These are phyloP conservation scores for Linanthus parryae DNA, from an alignment of 148 eudicot genomes.

Conservation along the genomic window DNA sequence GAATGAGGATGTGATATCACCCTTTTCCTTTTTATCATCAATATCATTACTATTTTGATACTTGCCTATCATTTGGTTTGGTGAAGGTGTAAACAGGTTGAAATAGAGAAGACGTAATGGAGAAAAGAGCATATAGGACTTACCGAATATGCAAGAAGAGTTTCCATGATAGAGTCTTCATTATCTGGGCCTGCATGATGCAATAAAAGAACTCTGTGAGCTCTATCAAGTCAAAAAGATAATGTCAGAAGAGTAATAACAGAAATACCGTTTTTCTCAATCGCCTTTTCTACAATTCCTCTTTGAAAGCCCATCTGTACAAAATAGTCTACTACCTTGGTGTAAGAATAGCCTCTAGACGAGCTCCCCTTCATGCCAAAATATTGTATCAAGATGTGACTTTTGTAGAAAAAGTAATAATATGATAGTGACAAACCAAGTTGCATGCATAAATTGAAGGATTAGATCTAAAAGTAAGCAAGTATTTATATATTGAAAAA, in stretches of 20 bases:
- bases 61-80: not conserved
- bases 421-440: not conserved
- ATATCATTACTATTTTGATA: not conserved
- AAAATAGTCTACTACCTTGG: slow-evolving; percentile 41
- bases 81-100: not conserved
- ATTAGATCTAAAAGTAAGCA: not conserved
- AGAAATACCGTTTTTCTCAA: slow-evolving; percentile 55
- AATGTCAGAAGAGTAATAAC: not conserved
- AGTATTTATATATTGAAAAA: not conserved
- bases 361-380: slow-evolving; percentile 43
- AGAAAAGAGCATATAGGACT: slow-evolving; percentile 17
- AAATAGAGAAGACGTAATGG: not conserved
- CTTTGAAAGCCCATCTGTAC: slow-evolving; percentile 56
- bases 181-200: slow-evolving; percentile 42
- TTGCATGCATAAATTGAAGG: not conserved
- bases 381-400: not conserved
- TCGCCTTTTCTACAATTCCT: slow-evolving; percentile 44
- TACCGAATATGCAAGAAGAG: slow-evolving; percentile 56
- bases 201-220: slow-evolving; percentile 1
- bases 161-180: slow-evolving; percentile 38
- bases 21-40: not conserved
- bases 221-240: not conserved
- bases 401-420: not conserved
- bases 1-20: not conserved
- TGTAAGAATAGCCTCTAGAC: slow-evolving; percentile 37